A percentile compares a stretch with the other conserved stretches of the same genome.
phyloP scores from a whole-genome alignment of 495 filamentous ascomycete species.

The Hypoxylon intermedium region DNA sequence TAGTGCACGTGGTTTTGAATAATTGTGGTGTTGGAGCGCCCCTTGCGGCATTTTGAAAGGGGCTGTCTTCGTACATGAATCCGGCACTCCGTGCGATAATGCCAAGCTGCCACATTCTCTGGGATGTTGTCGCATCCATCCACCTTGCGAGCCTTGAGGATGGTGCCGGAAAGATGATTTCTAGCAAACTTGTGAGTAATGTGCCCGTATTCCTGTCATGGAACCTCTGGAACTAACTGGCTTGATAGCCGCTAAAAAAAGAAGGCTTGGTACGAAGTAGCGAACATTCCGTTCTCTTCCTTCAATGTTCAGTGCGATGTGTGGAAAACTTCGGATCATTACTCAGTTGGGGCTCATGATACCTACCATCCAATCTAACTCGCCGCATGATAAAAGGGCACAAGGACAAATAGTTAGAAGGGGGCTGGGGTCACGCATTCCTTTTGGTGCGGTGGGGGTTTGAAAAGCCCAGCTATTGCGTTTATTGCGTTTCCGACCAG shows the following conservation, averaged over 20 bases:
- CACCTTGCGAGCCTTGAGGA: too few species aligned
- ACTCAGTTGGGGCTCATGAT: constrained; percentile 25
- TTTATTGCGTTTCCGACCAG: too few species aligned
- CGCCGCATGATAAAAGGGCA: constrained; percentile 23
- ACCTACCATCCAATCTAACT: constrained; percentile 8
- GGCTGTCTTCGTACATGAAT: too few species aligned
- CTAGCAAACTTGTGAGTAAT: constrained; percentile 14
- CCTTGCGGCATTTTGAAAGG: too few species aligned
- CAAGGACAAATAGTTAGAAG: background rate
- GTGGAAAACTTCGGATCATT: constrained; percentile 28
- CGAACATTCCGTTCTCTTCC: too few species aligned
- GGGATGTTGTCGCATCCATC: too few species aligned
- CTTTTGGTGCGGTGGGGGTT: too few species aligned
- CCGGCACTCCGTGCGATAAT: too few species aligned
- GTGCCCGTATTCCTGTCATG: background rate
- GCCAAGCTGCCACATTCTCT: too few species aligned
- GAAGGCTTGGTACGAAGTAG: constrained; percentile 1
- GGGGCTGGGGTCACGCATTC: background rate
- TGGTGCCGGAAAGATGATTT: background rate
- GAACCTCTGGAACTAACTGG: constrained; percentile 13
- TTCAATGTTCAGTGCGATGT: background rate
- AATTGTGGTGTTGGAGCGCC: too few species aligned
- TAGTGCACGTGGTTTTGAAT: too few species aligned
- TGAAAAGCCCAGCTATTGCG: too few species aligned
- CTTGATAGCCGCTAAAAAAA: constrained; percentile 7